These are phyloP conservation scores for Hibiscus mutabilis DNA, from an alignment of 345 rosid species.

Conservation along the genomic window DNA sequence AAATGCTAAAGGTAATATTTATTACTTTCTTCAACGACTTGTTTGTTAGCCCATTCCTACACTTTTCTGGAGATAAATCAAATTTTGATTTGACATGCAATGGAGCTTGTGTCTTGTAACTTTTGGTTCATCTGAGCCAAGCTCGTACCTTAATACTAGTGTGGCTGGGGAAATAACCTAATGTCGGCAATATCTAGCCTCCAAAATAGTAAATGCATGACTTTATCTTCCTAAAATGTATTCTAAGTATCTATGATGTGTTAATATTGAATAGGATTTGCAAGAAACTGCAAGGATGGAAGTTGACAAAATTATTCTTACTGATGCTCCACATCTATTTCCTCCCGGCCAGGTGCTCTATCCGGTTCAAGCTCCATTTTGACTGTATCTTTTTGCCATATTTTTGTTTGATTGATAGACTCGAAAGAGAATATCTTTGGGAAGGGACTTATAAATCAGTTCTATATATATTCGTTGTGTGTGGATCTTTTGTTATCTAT, in stretches of 20 bases:
- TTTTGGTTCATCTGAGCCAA: not conserved
- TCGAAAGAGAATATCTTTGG: not conserved
- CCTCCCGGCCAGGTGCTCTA: slow-evolving; percentile 85
- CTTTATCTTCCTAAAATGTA: not conserved
- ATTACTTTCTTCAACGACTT: not conserved
- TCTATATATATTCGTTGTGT: not conserved
- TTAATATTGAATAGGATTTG: slow-evolving; percentile 44
- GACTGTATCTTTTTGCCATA: not conserved
- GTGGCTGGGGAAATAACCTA: not conserved
- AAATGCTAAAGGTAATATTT: slow-evolving; percentile 51
- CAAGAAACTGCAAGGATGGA: slow-evolving; percentile 55
- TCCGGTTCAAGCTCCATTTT: not conserved
- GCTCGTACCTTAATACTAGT: not conserved
- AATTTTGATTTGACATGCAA: not conserved
- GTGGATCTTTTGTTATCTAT: not conserved
- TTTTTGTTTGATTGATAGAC: not conserved
- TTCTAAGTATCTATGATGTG: not conserved
- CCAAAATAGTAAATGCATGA: not conserved
- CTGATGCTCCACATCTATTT: slow-evolving; percentile 86
- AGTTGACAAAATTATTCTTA: slow-evolving; percentile 80
- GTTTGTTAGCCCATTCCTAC: not conserved
- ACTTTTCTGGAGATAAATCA: not conserved
- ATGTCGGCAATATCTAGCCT: not conserved
- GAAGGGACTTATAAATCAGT: not conserved
- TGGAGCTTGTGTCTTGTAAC: not conserved